A percentile compares a stretch with the other conserved stretches of the same genome.
Evolutionary conservation across 306 rosid species (phyloP).

Genomic region (Vigna hirtella): DNA sequence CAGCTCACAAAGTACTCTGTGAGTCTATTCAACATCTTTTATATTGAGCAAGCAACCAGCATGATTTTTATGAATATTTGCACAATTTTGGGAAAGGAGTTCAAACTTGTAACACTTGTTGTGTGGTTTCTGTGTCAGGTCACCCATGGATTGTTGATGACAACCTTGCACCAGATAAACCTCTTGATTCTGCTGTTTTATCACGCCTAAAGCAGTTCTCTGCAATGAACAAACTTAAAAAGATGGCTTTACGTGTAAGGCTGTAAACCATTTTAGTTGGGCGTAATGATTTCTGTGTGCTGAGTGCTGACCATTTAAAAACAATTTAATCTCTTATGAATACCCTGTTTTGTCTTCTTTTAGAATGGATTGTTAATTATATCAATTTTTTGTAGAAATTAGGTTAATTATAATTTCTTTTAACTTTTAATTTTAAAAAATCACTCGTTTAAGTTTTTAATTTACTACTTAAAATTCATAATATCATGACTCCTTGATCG

Average conservation of each 20-base stretch:
- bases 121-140: slow-evolving; percentile 51
- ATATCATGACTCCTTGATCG: too few species aligned
- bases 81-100: slow-evolving; percentile 9
- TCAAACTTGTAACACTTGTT: slow-evolving; percentile 7
- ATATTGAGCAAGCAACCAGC: slow-evolving; percentile 15
- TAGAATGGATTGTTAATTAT: slow-evolving; percentile 19
- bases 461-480: too few species aligned
- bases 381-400: slow-evolving; percentile 14
- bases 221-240: slow-evolving; percentile 72
- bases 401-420: neutral
- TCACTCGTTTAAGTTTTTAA: too few species aligned
- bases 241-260: slow-evolving; percentile 73
- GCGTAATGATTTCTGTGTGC: slow-evolving; percentile 15
- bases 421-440: too few species aligned
- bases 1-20: slow-evolving; percentile 61
- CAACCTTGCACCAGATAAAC: slow-evolving; percentile 64
- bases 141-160: slow-evolving; percentile 71
- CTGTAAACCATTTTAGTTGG: slow-evolving; percentile 24
- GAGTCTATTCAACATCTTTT: slow-evolving; percentile 34
- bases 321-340: neutral
- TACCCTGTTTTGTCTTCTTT: slow-evolving; percentile 10
- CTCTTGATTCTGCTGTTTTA: slow-evolving; percentile 70
- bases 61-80: slow-evolving; percentile 10
- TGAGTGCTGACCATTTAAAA: slow-evolving; percentile 17
- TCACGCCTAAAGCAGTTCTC: slow-evolving; percentile 68